Conservation (phyloP, 1,284 basidiomycete species). For the Naganishia sp. region DNA sequence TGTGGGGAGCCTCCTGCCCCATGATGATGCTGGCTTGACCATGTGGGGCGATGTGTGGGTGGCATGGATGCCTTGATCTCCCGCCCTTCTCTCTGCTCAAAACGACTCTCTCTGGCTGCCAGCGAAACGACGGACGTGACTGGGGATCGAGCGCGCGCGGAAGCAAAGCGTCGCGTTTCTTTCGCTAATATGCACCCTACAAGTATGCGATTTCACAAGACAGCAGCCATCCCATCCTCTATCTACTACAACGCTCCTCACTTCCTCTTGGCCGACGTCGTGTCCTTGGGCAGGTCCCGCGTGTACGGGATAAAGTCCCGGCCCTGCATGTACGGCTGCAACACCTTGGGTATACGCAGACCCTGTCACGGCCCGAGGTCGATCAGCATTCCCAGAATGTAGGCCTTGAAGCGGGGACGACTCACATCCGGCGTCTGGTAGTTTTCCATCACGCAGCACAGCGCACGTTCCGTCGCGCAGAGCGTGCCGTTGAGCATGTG, state of each 20-base stretch:
- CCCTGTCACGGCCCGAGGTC: constrained; percentile 60
- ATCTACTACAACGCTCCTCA: constrained; percentile 2
- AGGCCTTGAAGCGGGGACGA: constrained; percentile 25
- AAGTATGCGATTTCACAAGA: neutral
- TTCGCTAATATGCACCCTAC: no score
- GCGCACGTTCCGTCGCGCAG: constrained; percentile 91
- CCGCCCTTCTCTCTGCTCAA: neutral
- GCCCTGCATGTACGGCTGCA: constrained; percentile 94
- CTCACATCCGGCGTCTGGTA: constrained; percentile 90
- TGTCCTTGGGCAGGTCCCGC: constrained; percentile 49
- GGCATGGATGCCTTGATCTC: neutral
- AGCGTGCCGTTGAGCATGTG: constrained; percentile 98
- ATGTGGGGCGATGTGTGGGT: neutral
- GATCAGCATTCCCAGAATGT: neutral
- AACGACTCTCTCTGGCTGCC: constrained; percentile 2
- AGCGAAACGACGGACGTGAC: constrained; percentile 1
- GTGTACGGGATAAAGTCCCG: constrained; percentile 83
- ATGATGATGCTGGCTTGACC: constrained; percentile 16
- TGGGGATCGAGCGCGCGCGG: neutral
- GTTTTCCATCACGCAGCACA: constrained; percentile 98
- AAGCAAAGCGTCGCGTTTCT: constrained; percentile 1
- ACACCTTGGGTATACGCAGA: constrained; percentile 79
- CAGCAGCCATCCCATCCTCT: no score
- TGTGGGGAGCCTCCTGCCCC: constrained; percentile 46
- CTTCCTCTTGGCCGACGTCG: constrained; percentile 42